A percentile compares a stretch with the other conserved stretches of the same genome.
Conservation (phyloP, 805 yeast species). For the Candida fluviatilis region DNA sequence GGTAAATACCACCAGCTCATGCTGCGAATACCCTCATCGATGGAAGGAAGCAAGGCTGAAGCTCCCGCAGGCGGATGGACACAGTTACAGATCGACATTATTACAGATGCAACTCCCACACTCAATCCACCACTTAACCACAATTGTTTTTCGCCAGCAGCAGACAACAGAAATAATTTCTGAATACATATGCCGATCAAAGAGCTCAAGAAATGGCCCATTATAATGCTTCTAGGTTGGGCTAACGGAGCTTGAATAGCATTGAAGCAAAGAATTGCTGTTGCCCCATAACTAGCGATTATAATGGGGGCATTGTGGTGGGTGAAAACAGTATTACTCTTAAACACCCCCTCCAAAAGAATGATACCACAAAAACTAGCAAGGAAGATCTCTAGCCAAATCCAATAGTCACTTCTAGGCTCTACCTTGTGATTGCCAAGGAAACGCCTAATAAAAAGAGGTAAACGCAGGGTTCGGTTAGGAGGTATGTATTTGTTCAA, state of each 20-base stretch:
- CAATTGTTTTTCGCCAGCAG: slow-evolving; percentile 41
- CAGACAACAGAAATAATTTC: slow-evolving; percentile 48
- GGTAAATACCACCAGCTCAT: slow-evolving; percentile 70
- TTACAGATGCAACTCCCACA: slow-evolving; percentile 50
- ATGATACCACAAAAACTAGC: slow-evolving; percentile 46
- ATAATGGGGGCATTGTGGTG: slow-evolving; percentile 43
- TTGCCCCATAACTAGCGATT: slow-evolving; percentile 59
- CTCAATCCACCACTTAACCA: slow-evolving; percentile 59
- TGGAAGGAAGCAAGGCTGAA: slow-evolving; percentile 54
- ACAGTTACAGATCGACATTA: slow-evolving; percentile 50
- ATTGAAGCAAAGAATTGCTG: slow-evolving; percentile 57
- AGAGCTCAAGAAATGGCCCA: slow-evolving; percentile 54
- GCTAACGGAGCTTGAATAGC: slow-evolving; percentile 54
- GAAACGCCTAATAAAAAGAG: slow-evolving; percentile 29
- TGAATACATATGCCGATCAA: slow-evolving; percentile 51
- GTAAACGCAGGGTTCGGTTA: slow-evolving; percentile 25
- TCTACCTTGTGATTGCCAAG: slow-evolving; percentile 34
- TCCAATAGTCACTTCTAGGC: slow-evolving; percentile 32
- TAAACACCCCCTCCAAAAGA: slow-evolving; percentile 44
- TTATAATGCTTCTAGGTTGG: slow-evolving; percentile 57
- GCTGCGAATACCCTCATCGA: slow-evolving; percentile 39
- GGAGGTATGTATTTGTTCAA: slow-evolving; percentile 25
- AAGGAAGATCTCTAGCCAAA: slow-evolving; percentile 45
- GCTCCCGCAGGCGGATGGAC: slow-evolving; percentile 77
- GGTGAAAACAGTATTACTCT: slow-evolving; percentile 33